Conservation (phyloP, 495 filamentous ascomycete species). For the Mytilinidion resinicola region DNA sequence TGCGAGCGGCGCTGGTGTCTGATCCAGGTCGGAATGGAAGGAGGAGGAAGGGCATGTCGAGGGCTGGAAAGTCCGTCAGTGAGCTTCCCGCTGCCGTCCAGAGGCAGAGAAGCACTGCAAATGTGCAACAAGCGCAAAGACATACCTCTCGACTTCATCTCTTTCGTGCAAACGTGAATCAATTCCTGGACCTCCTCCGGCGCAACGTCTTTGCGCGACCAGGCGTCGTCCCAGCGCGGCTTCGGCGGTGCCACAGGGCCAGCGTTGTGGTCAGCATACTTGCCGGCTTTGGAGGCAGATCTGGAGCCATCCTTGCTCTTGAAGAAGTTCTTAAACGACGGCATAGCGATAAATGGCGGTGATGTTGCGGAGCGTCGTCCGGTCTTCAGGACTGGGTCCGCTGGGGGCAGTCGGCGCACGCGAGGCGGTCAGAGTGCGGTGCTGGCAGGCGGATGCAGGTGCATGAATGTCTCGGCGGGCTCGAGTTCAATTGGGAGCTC, state of each 20-base stretch:
- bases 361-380: slow-evolving; percentile 3
- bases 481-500: background rate
- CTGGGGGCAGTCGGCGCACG: background rate
- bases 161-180: slow-evolving; percentile 73
- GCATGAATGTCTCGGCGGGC: background rate
- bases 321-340: slow-evolving; percentile 37
- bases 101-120: background rate
- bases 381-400: slow-evolving; percentile 9
- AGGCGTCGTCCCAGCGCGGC: slow-evolving; percentile 84
- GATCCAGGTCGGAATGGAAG: slow-evolving; percentile 93
- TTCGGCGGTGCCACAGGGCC: slow-evolving; percentile 50
- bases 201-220: slow-evolving; percentile 75
- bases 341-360: slow-evolving; percentile 23
- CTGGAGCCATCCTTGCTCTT: slow-evolving; percentile 33
- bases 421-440: too few species aligned
- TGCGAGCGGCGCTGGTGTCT: slow-evolving; percentile 82
- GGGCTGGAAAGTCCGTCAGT: slow-evolving; percentile 44
- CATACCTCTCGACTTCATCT: slow-evolving; percentile 92
- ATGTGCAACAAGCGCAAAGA: too few species aligned
- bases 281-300: slow-evolving; percentile 48
- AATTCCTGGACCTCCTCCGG: slow-evolving; percentile 89
- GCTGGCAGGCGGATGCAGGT: background rate
- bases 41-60: slow-evolving; percentile 86
- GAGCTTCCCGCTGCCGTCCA: slow-evolving; percentile 1
- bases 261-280: slow-evolving; percentile 46